Base-by-base conservation (phyloP, 2,329 filamentous ascomycete species). In the Penicillium sp. region DNA sequence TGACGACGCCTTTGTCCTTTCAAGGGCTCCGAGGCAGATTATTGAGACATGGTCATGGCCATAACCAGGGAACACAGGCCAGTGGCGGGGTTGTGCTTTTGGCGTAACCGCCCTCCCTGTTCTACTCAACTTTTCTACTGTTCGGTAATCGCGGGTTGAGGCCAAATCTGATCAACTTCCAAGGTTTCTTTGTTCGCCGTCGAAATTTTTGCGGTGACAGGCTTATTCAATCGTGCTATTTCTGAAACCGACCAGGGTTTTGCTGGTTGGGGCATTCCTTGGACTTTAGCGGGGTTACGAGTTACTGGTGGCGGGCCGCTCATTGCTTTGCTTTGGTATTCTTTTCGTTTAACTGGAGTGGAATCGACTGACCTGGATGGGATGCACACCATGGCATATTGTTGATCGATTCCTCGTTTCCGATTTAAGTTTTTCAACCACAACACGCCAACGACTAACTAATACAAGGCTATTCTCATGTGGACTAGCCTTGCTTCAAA, bases 51-150 rank as follows among this genome's bases (percentile, higher is more conserved):
- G 31, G 47, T 25, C 27, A 15, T 50, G 19, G 25, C 27, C 13
- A n/a, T 57, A 38, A 42, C 50, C 55, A 57, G 42, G 55, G 50
- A 54, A 54, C 50, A 57, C 50, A 43, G 21, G 27, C 17, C 42
- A 42, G 55, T 57, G 55, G 50, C 55, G 55, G 50, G 19, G 25
- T 56, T 12, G 43, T 48, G 50, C 25, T 25, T 57, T 46, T 52
- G 33, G 49, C 54, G 55, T 57, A 42, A 54, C 55, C 55, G 42
- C 42, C 27, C 19, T 53, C 29, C 13, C 9, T 57, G 43, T 54
- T 57, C 42, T 45, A 35, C 53, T 21, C 49, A 48, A 29, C 17
- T 47, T 42, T 52, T 42, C 40, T 27, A 27, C 40, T 53, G 31
- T 52, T 43, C 50, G 50, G 55, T 31, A 54, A 54, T 48, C 42